Base-by-base conservation (phyloP, 2,329 filamentous ascomycete species). In the Fusarium kyushuense region DNA sequence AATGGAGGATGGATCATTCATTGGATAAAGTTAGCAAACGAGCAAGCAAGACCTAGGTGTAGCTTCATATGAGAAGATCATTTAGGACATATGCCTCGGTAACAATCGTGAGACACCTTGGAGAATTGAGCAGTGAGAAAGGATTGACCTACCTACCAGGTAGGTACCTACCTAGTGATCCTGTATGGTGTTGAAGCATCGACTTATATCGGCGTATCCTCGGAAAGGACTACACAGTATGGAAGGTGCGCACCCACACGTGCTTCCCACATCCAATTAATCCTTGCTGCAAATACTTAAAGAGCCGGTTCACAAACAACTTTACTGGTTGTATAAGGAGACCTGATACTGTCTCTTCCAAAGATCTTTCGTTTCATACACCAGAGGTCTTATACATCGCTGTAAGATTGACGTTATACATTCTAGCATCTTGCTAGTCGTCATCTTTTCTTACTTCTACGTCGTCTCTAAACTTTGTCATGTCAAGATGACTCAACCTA, bases 401-500 rank as follows among this genome's bases (percentile, higher is more conserved):
- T 27, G 8, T 11, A 13, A 23, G 23, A n/a, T 16, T 41, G 3
- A 10, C 1, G 5, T 10, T 19, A 2, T n/a, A 41, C 1, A 14
- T 21, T 53, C 6, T 33, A 5, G 9, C 23, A 12, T 17, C 19
- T 11, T 9, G 17, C 17, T n/a, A 23, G 32, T 49, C 30, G 17
- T 32, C n/a, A 8, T 13, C 17, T 51, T 11, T 29, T 40, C 36
- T 25, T 8, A 5, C 23, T 33, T 52, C 23, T 25, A 36, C 23
- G 36, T 38, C 40, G 27, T 25, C 45, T 38, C 45, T 35, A 14
- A 45, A 54, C 53, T 52, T 36, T 57, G 52, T 19, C 54, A 70
- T 73, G 68, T 40, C 75, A 77, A 72, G 58, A 79, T 79, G 77
- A 74, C 63, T 42, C 64, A 74, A 35, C 11, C 67, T 63, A 61